A percentile compares a stretch with the other conserved stretches of the same genome.
Evolutionary conservation across 495 filamentous ascomycete species (phyloP).

Genomic region (Delitschia confertaspora): DNA sequence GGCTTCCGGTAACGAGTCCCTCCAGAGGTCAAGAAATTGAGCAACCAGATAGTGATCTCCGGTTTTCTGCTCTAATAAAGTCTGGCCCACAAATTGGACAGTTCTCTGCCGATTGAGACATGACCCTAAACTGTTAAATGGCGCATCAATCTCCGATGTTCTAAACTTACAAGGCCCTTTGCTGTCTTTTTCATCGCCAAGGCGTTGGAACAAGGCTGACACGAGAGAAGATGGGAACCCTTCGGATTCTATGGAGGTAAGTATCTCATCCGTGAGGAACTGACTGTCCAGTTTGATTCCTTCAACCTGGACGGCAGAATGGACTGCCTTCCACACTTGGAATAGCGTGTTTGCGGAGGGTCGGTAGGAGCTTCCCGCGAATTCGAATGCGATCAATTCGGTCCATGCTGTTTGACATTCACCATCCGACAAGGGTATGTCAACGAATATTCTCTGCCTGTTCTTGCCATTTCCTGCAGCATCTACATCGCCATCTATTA

Average conservation of each 20-base stretch:
- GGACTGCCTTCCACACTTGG: conserved; percentile 32
- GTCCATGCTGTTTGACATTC: conserved; percentile 35
- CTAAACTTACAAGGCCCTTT: conserved; percentile 36
- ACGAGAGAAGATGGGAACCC: conserved; percentile 24
- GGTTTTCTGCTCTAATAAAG: conserved; percentile 41
- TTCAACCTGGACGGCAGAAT: conserved; percentile 17
- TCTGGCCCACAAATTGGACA: conserved; percentile 45
- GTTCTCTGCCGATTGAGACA: conserved; percentile 41
- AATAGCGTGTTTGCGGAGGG: conserved; percentile 26
- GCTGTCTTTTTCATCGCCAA: conserved; percentile 10
- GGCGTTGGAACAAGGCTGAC: conserved; percentile 4
- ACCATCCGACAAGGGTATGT: conserved; percentile 34
- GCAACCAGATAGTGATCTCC: conserved; percentile 27
- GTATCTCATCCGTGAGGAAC: conserved; percentile 41
- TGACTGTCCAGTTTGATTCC: conserved; percentile 29
- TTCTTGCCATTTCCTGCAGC: conserved; percentile 20
- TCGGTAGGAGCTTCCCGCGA: conserved; percentile 26
- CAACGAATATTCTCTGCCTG: conserved; percentile 30
- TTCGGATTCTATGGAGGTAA: conserved; percentile 37
- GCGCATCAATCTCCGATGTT: too few relatives aligned
- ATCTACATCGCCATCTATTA: conserved; percentile 17
- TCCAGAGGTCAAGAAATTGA: conserved; percentile 47
- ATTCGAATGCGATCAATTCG: conserved; percentile 36
- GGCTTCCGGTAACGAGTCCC: conserved; percentile 48
- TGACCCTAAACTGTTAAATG: conserved; percentile 40